Evolutionary conservation across 495 filamentous ascomycete species (phyloP), one percentile per base, ranked within the genome.

Genomic region (Aspergillus campestris): DNA sequence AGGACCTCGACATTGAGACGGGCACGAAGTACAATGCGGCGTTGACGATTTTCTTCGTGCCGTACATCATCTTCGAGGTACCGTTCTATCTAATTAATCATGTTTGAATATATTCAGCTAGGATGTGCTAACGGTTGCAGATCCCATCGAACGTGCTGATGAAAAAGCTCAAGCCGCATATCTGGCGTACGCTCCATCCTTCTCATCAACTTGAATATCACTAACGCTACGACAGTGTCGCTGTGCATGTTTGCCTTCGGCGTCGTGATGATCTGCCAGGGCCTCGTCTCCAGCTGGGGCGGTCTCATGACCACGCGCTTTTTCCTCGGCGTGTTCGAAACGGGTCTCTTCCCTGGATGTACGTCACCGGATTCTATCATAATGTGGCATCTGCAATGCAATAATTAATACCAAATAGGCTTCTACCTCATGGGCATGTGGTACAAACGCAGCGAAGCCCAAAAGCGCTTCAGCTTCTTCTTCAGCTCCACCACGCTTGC

Each of bases 401-500:
- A 24, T 24, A 2, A 24, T 24, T 24, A 24, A 24, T 24, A 24
- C 4, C 1, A 24, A 24, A 24, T 4, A 24, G 18, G 18, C 4
- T 86, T 90, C 60, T 92, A 90, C 56, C 67, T 92, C 3, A 73
- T 87, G 49, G 74, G 80, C 14, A 88, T 86, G 81, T 94, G 88
- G 87, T 97, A 97, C 56, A 80, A 81, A 45, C 80, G 89, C 28
- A 66, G 66, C 18, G 91, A 96, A 66, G 86, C 89, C 3, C 89
- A 94, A 65, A 85, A 84, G 57, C 79, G 91, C 7, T 94, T 86
- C 62, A 82, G 77, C 14, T 82, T 96, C 68, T 95, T 95, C 72
- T 94, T 88, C 72, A 71, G 70, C 48, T 83, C 79, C 2, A 89
- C 89, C 1, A 82, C 81, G 2, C 61, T 95, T 10, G 89, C 89